phyloP scores from a whole-genome alignment of 148 eudicot species.

The Euryodendron excelsum region DNA sequence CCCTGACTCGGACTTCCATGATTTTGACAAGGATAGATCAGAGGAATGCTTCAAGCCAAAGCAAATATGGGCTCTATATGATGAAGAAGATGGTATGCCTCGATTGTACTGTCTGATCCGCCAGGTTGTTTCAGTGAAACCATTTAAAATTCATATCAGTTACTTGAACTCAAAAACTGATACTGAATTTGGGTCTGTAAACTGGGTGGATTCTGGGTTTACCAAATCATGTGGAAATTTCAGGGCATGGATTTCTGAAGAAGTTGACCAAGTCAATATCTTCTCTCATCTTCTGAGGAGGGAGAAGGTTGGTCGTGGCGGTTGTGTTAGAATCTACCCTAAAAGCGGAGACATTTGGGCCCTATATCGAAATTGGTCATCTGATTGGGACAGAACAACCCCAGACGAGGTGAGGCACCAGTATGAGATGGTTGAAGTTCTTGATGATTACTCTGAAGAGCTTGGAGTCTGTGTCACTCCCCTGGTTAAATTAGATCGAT shows the following conservation, averaged over 20 bases:
- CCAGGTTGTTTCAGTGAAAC: slow-evolving; percentile 66
- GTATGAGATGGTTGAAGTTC: slow-evolving; percentile 94
- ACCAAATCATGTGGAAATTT: slow-evolving; percentile 95
- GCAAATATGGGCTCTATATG: slow-evolving; percentile 98
- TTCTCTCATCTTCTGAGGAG: slow-evolving; percentile 74
- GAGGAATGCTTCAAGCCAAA: slow-evolving; percentile 92
- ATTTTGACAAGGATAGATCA: slow-evolving; percentile 88
- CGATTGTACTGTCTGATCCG: slow-evolving; percentile 93
- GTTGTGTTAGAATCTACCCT: slow-evolving; percentile 80
- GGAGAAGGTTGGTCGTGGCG: slow-evolving; percentile 91
- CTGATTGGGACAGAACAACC: slow-evolving; percentile 75
- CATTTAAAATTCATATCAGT: slow-evolving; percentile 79
- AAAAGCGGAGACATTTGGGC: slow-evolving; percentile 94
- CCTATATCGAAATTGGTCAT: slow-evolving; percentile 84
- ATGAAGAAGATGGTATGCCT: slow-evolving; percentile 99
- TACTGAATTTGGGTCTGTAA: slow-evolving; percentile 73
- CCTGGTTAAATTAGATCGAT: slow-evolving; percentile 66
- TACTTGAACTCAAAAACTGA: slow-evolving; percentile 88
- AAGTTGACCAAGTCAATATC: slow-evolving; percentile 84
- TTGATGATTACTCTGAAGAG: slow-evolving; percentile 82
- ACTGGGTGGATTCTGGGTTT: slow-evolving; percentile 79
- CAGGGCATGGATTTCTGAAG: slow-evolving; percentile 66
- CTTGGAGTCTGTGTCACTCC: slow-evolving; percentile 69
- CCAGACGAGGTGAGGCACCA: slow-evolving; percentile 79
- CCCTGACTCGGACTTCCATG: slow-evolving; percentile 97